Evolutionary conservation across 1,284 basidiomycete species (phyloP), one percentile per base, ranked within the genome.

Genomic region (Malassezia sympodialis): DNA sequence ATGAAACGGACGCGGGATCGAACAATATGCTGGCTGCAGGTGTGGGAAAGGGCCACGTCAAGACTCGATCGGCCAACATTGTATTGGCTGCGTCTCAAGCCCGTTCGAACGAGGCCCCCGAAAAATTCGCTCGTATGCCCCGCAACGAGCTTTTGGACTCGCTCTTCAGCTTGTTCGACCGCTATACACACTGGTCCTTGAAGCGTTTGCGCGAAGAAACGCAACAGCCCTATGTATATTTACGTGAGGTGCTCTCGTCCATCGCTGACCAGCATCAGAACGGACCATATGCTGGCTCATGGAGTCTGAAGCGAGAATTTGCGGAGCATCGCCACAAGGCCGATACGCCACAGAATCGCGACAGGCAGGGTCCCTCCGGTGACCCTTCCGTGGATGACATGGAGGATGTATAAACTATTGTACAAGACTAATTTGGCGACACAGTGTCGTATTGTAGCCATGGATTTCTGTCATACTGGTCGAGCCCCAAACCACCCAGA

Each of bases 191-290:
- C 61, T 96, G 90, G 90, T 80, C 83, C 57, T 83, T 94, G 72
- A 85, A 85, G 61, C 79, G 82, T 15, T 77, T 96, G 49, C 82
- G 88, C 43, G 83, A 86, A 60, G 83, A 82, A 51, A 87, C 87
- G 0, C 84, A 90, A 72, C 91, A 96, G 76, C 91, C 91, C 1
- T 88, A 93, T 74, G 83, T 80, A 14, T 96, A 90, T 75, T 81
- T 96, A 54, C 87, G 90, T 65, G 89, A 96, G 66, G 84, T 88
- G 0, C 77, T 96, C 46, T 79, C 78, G 40, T 85, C 88, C 60
- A 84, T 96, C 44, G 90, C 87, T 1, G 82, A 81, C 58, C 78
- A 90, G 44, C 84, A 90, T 72, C 83, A 84, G 53, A 83, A 83
- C 49, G 90, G 90, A 1, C 75, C 76, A n/a, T 80, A 80, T 53